phyloP scores from a whole-genome alignment of 2,329 filamentous ascomycete species.

The Colletotrichum destructivum region DNA sequence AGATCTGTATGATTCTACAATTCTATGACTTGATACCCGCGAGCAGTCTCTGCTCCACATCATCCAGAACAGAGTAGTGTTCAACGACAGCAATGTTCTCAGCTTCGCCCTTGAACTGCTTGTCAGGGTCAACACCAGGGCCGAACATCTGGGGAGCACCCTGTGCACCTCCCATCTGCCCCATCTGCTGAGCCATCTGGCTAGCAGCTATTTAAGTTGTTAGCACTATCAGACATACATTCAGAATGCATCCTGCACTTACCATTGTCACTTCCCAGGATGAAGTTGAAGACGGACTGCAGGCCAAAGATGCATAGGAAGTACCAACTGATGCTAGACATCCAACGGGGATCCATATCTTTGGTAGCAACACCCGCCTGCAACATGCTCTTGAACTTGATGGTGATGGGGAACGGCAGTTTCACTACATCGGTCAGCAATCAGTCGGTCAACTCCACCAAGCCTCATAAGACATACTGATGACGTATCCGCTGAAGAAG shows the following conservation, averaged over 20 bases:
- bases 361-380: constrained; percentile 96
- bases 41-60: constrained; percentile 88
- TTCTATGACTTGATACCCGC: constrained; percentile 62
- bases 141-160: constrained; percentile 81
- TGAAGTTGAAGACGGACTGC: constrained; percentile 97
- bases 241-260: constrained; percentile 53
- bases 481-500: constrained; percentile 98
- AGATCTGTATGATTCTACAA: constrained; percentile 33
- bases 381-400: constrained; percentile 99
- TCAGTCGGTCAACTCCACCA: neutral
- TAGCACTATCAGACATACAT: constrained; percentile 44
- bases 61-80: constrained; percentile 91
- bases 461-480: constrained; percentile 71
- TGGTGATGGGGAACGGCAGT: constrained; percentile 95
- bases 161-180: constrained; percentile 79
- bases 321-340: constrained; percentile 99
- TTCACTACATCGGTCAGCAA: constrained; percentile 75
- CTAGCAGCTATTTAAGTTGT: constrained; percentile 78
- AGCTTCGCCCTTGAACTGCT: constrained; percentile 91
- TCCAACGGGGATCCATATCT: constrained; percentile 98
- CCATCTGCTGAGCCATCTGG: constrained; percentile 93
- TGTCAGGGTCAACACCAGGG: constrained; percentile 94
- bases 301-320: constrained; percentile 97
- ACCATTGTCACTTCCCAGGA: constrained; percentile 97
- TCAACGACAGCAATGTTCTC: constrained; percentile 97